Evolutionary conservation across 139 green algal genomes (phyloP), one percentile per base, ranked within the genome.

Genomic region (Chlorella sp.): DNA sequence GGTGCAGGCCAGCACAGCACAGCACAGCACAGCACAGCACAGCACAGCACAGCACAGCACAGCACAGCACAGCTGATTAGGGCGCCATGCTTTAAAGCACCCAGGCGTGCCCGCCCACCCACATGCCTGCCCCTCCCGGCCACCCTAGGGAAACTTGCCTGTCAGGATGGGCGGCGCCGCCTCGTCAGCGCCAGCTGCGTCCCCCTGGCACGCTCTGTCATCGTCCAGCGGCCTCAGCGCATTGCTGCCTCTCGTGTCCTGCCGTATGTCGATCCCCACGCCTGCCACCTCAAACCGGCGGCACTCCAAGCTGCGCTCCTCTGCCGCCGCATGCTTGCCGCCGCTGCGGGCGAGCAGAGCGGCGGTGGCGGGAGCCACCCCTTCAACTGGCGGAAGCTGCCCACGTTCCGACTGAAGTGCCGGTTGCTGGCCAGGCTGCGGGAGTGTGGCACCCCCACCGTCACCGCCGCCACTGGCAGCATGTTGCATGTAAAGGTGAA

Each of bases 251-350:
- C 57, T 28, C 1, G 73, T 21, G 71, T 89, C 85, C 42, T 89
- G 85, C 42, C 71, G 71, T 34, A 89, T 48, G 30, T 83, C 48
- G 28, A 89, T 28, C 11, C 32, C 73, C 34, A 83, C 5, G 11
- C 85, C 85, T 4, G 85, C 85, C 73, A 89, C 85, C 42, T 89
- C 85, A 11, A 89, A 89, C 0, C 85, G 85, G 18, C 85, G 85
- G 85, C 85, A 84, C 73, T 89, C 85, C 85, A 83, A 36, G 66
- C 48, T 32, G 30, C 40, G 22, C 2, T 34, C 32, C 14, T 48
- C 24, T 14, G 32, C n/a, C 3, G n/a, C 48, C 5, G 48, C 48
- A 57, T 57, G 48, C 48, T 57, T 57, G 48, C 48, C 48, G 48
- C 48, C 48, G 48, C 48, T 57, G 48, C 48, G 48, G 9, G 48